A percentile compares a stretch with the other conserved stretches of the same genome.
Conservation (phyloP, 345 rosid genomes). For the Zanthoxylum bungeanum region DNA sequence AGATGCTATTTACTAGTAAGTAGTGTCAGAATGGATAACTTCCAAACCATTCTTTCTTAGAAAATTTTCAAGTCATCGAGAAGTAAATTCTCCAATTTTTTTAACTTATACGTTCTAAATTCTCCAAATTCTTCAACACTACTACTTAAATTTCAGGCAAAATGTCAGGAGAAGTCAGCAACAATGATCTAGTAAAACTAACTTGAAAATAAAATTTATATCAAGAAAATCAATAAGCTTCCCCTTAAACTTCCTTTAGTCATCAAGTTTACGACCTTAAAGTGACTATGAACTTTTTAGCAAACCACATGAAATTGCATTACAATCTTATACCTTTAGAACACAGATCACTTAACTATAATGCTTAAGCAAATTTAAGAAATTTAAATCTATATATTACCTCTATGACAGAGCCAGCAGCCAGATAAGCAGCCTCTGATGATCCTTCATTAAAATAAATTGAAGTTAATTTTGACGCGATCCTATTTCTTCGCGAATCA, state of each 20-base stretch:
- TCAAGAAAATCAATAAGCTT: background rate
- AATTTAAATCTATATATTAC: conserved; percentile 23
- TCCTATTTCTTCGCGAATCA: conserved; percentile 42
- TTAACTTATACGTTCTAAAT: too few relatives aligned
- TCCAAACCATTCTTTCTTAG: too few relatives aligned
- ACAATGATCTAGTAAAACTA: background rate
- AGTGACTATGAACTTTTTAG: background rate
- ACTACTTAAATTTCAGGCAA: background rate
- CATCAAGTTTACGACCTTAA: background rate
- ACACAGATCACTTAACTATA: too few relatives aligned
- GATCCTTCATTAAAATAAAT: conserved; percentile 83
- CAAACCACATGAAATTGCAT: background rate
- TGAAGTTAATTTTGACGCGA: conserved; percentile 65
- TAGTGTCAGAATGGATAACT: too few relatives aligned
- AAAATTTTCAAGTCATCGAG: too few relatives aligned
- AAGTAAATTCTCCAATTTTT: too few relatives aligned
- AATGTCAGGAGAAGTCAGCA: background rate
- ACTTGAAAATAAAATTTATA: background rate
- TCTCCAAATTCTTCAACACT: too few relatives aligned
- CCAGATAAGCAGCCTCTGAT: conserved; percentile 77
- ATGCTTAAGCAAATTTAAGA: background rate
- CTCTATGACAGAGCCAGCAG: conserved; percentile 90
- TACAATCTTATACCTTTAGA: background rate
- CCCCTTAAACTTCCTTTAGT: too few relatives aligned
- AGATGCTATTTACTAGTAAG: background rate